These are phyloP conservation scores for Elsinoe batatas DNA, from an alignment of 2,329 filamentous ascomycete species.

Conservation along the genomic window DNA sequence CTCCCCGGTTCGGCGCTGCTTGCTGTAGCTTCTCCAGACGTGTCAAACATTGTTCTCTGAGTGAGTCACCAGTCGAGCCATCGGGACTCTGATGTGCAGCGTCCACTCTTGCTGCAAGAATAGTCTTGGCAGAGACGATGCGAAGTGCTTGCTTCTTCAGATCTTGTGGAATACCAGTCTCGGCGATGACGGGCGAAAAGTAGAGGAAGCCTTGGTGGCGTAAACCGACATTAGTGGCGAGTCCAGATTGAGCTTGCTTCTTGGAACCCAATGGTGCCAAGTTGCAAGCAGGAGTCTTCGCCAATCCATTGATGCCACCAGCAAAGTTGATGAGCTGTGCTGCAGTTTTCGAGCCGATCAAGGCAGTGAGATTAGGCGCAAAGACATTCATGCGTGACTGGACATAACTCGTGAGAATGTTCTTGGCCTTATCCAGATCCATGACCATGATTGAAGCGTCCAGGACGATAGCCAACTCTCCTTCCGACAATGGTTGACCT, in stretches of 20 bases:
- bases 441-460: constrained; percentile 80
- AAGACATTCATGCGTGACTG: constrained; percentile 96
- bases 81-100: constrained; percentile 71
- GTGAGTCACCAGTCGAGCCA: constrained; percentile 70
- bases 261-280: constrained; percentile 84
- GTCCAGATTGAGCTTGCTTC: constrained; percentile 66
- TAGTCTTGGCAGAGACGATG: constrained; percentile 85
- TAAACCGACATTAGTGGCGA: constrained; percentile 86
- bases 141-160: constrained; percentile 89
- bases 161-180: constrained; percentile 60
- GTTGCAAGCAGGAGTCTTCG: constrained; percentile 89
- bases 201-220: constrained; percentile 90
- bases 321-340: constrained; percentile 94
- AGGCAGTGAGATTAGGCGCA: constrained; percentile 80
- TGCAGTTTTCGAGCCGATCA: constrained; percentile 86
- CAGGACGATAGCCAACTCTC: constrained; percentile 63
- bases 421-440: constrained; percentile 78
- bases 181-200: constrained; percentile 78
- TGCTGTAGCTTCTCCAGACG: constrained; percentile 88
- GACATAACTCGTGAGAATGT: constrained; percentile 80
- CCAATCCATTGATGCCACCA: constrained; percentile 77
- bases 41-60: constrained; percentile 73
- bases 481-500: constrained; percentile 64
- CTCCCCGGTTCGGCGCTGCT: constrained; percentile 79
- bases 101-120: constrained; percentile 87